Conservation (phyloP, 768 basidiomycete genomes). For the Paxillus rubicundulus region DNA sequence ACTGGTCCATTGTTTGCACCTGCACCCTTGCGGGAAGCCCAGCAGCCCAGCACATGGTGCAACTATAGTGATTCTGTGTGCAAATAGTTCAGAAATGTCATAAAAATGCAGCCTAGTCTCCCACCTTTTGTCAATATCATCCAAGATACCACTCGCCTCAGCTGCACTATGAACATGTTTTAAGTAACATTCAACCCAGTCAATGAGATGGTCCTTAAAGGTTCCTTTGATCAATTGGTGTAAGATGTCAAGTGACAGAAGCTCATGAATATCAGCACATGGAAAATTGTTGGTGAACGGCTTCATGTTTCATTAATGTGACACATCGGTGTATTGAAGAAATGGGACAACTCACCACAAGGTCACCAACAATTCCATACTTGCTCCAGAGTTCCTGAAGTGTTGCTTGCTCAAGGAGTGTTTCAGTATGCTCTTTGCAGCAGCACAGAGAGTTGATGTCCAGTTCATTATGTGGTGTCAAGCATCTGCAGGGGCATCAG, state of each 20-base stretch:
- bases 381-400: constrained; percentile 19
- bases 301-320: constrained; percentile 9
- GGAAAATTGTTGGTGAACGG: constrained; percentile 34
- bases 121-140: constrained; percentile 31
- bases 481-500: background rate
- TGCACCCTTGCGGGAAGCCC: constrained; percentile 28
- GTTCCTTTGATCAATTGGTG: constrained; percentile 2
- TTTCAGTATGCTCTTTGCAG: constrained; percentile 17
- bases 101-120: no score
- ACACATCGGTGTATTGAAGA: constrained; percentile 17
- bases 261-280: constrained; percentile 28
- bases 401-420: constrained; percentile 8
- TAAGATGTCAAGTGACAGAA: constrained; percentile 1
- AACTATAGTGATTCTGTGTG: constrained; percentile 26
- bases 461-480: background rate
- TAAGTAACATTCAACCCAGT: background rate
- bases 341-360: constrained; percentile 2
- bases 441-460: constrained; percentile 1
- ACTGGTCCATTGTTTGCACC: constrained; percentile 38
- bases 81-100: background rate
- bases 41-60: constrained; percentile 27
- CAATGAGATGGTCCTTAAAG: constrained; percentile 2
- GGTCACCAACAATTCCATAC: constrained; percentile 24
- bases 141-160: constrained; percentile 15
- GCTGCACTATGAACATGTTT: background rate